Evolutionary conservation across 805 yeast species (phyloP).

Genomic region (Candida bentonensis): DNA sequence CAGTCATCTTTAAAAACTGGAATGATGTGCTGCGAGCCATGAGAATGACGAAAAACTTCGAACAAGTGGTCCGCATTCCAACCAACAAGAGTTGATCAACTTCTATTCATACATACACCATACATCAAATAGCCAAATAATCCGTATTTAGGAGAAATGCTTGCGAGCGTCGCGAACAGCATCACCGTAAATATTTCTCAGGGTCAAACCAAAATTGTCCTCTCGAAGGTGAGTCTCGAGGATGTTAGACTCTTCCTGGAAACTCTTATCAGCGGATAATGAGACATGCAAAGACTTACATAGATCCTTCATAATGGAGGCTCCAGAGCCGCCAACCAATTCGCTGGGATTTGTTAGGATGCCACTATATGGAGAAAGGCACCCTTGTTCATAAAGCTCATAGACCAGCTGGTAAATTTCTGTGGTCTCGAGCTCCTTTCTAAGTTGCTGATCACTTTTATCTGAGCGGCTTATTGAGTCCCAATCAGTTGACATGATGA

Average conservation of each 20-base stretch:
- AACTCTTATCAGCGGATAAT: not conserved
- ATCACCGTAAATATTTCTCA: not conserved
- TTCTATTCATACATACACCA: not conserved
- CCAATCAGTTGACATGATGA: not conserved
- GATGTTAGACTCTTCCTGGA: not conserved
- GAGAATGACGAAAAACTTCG: not conserved
- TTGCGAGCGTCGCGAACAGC: not conserved
- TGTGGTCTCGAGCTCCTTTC: not conserved
- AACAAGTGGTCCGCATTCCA: not conserved
- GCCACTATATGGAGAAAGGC: not conserved
- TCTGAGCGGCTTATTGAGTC: not conserved
- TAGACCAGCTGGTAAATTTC: not conserved
- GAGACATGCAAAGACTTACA: not conserved
- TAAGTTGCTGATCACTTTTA: not conserved
- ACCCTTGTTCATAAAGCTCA: not conserved
- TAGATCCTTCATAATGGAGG: no score
- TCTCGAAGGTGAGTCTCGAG: not conserved
- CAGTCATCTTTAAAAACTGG: not conserved
- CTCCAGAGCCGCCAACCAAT: not conserved
- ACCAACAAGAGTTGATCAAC: no score
- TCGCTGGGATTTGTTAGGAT: not conserved
- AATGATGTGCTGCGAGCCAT: not conserved
- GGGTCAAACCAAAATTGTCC: not conserved
- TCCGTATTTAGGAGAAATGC: not conserved
- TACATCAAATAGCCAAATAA: not conserved